A percentile compares a stretch with the other conserved stretches of the same genome.
Evolutionary conservation across 371 early-diverging fungal species (phyloP).

Genomic region (Rhizoclosmatium hyalinum): DNA sequence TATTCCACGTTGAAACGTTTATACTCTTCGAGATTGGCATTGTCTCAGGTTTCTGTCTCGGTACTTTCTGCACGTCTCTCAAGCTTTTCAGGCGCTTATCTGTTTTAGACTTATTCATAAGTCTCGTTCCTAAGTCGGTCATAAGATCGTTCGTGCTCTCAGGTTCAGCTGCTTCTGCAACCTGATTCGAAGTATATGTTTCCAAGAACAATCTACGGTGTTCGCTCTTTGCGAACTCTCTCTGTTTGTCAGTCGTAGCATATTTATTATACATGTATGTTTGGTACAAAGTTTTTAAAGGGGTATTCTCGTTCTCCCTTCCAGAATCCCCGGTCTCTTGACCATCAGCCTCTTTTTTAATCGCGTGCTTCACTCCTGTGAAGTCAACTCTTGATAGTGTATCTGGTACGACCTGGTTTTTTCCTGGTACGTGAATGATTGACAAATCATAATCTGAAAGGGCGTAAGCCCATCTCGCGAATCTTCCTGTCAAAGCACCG

Average conservation of each 20-base stretch:
- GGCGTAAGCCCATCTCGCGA: conserved; percentile 23
- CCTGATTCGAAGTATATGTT: neutral
- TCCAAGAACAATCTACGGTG: neutral
- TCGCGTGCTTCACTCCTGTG: too few relatives aligned
- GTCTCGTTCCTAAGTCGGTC: neutral
- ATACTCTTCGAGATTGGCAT: neutral
- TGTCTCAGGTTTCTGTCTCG: neutral
- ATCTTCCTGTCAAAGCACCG: conserved; percentile 14
- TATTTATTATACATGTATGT: neutral
- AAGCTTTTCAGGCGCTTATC: neutral
- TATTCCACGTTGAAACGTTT: conserved; percentile 1
- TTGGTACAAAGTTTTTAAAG: too few relatives aligned
- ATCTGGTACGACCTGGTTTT: conserved; percentile 11
- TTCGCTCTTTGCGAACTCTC: neutral
- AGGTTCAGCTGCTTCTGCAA: neutral
- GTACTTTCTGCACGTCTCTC: neutral
- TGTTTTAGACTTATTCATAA: neutral
- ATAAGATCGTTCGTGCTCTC: neutral
- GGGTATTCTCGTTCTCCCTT: too few relatives aligned
- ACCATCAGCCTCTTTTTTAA: neutral
- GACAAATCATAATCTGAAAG: conserved; percentile 22
- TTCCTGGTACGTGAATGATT: conserved; percentile 20
- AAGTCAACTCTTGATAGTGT: conserved; percentile 13
- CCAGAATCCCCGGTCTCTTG: neutral
- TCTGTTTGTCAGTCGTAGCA: too few relatives aligned